A percentile compares a stretch with the other conserved stretches of the same genome.
Conservation (phyloP, 2,329 filamentous ascomycete genomes). For the Calonectria crousiana region DNA sequence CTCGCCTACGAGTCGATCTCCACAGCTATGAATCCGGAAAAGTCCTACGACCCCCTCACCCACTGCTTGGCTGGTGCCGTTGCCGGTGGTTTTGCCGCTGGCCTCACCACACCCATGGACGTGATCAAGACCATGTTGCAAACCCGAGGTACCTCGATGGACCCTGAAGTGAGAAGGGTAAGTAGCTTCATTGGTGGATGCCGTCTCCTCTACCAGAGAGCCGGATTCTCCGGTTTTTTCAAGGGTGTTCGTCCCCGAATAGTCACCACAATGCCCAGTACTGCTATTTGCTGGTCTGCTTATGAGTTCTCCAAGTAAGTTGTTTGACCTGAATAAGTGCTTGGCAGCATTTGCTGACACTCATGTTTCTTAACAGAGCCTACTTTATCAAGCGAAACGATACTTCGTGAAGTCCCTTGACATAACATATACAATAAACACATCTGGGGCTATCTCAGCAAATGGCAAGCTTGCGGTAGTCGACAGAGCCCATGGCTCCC, state of each 20-base stretch:
- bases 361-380: conserved; percentile 54
- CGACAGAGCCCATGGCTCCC: conserved; percentile 22
- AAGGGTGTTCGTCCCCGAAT: conserved; percentile 92
- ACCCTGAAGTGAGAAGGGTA: conserved; percentile 86
- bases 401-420: conserved; percentile 44
- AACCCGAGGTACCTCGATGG: conserved; percentile 86
- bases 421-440: conserved; percentile 16
- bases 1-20: conserved; percentile 98
- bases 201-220: conserved; percentile 82
- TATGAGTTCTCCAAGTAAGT: conserved; percentile 78
- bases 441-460: conserved; percentile 13
- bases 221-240: conserved; percentile 90
- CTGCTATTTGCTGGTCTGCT: conserved; percentile 97
- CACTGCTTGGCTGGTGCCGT: conserved; percentile 94
- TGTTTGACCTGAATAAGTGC: neutral
- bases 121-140: conserved; percentile 98
- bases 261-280: conserved; percentile 97
- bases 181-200: conserved; percentile 85
- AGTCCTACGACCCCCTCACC: conserved; percentile 90
- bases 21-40: conserved; percentile 88
- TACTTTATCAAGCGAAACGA: conserved; percentile 71
- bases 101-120: conserved; percentile 94
- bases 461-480: conserved; percentile 21
- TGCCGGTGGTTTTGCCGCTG: conserved; percentile 93
- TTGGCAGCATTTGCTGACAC: conserved; percentile 9